Percentiles rank a stretch among this genome's conserved stretches.
These are phyloP conservation scores for Pezicula radicicola DNA, from an alignment of 2,329 filamentous ascomycete species.

Conservation along the genomic window DNA sequence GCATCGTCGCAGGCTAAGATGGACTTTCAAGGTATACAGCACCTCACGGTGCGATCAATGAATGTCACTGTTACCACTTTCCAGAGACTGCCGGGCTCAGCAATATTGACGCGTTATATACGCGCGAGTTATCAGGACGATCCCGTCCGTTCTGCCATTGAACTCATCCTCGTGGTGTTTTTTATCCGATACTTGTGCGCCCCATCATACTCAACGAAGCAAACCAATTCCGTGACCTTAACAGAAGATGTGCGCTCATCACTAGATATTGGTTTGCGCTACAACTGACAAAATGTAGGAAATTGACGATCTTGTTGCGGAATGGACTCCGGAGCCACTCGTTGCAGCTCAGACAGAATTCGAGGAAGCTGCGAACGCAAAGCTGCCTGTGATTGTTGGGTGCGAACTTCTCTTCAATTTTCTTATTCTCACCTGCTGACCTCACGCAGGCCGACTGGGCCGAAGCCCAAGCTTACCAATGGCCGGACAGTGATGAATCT, in stretches of 20 bases:
- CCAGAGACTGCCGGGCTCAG: slow-evolving; percentile 88
- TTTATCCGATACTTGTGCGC: slow-evolving; percentile 90
- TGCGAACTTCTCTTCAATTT: slow-evolving; percentile 36
- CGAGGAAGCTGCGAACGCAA: slow-evolving; percentile 81
- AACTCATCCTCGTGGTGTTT: slow-evolving; percentile 91
- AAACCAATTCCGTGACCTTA: slow-evolving; percentile 84
- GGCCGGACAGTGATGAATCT: slow-evolving; percentile 92
- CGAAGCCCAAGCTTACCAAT: slow-evolving; percentile 83
- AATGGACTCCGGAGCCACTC: slow-evolving; percentile 93
- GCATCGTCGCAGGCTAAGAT: slow-evolving; percentile 34
- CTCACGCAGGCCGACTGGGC: slow-evolving; percentile 70
- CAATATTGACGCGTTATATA: slow-evolving; percentile 92
- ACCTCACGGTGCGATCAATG: slow-evolving; percentile 48
- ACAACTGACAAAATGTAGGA: slow-evolving; percentile 48
- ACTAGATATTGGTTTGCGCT: neutral
- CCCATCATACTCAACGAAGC: slow-evolving; percentile 80
- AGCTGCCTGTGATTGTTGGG: slow-evolving; percentile 84
- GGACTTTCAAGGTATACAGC: slow-evolving; percentile 62
- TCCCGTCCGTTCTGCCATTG: slow-evolving; percentile 87
- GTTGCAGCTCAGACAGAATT: slow-evolving; percentile 70
- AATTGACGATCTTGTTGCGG: slow-evolving; percentile 93
- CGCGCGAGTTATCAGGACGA: slow-evolving; percentile 98
- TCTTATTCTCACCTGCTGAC: neutral
- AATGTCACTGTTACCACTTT: slow-evolving; percentile 62
- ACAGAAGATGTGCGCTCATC: slow-evolving; percentile 64